Conservation (phyloP, 2,329 filamentous ascomycete genomes). For the Trichoderma arundinaceum region DNA sequence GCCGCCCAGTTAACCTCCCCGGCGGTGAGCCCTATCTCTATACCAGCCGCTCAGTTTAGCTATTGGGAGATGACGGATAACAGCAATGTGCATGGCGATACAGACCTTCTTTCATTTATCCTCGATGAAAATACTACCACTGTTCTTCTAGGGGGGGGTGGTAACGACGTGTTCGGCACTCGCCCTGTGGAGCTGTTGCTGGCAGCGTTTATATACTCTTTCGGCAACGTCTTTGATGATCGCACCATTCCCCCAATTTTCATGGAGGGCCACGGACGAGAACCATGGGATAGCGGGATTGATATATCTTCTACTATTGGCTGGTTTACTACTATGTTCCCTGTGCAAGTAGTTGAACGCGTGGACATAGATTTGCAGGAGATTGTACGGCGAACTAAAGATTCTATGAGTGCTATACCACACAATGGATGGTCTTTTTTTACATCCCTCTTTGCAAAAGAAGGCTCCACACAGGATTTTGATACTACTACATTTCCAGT, state of each 20-base stretch:
- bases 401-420: constrained; percentile 33
- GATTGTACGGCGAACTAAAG: constrained; percentile 35
- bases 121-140: no score
- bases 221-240: constrained; percentile 38
- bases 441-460: constrained; percentile 32
- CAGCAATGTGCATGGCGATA: no score
- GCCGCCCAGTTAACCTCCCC: not conserved
- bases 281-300: constrained; percentile 39
- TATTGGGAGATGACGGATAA: constrained; percentile 18
- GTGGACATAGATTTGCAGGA: constrained; percentile 9
- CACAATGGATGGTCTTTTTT: constrained; percentile 36
- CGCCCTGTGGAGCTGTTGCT: constrained; percentile 32
- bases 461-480: constrained; percentile 37
- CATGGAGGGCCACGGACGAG: constrained; percentile 45
- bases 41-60: no score
- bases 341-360: constrained; percentile 33
- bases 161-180: constrained; percentile 25
- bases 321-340: constrained; percentile 46
- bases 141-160: no score
- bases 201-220: constrained; percentile 38
- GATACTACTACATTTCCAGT: constrained; percentile 42
- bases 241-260: constrained; percentile 39
- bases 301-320: constrained; percentile 44
- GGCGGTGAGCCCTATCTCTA: no score
- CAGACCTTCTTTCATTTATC: no score